A percentile compares a stretch with the other conserved stretches of the same genome.
phyloP scores from a whole-genome alignment of 225 moss, liverwort and hornwort genomes.

The Climacium dendroides region DNA sequence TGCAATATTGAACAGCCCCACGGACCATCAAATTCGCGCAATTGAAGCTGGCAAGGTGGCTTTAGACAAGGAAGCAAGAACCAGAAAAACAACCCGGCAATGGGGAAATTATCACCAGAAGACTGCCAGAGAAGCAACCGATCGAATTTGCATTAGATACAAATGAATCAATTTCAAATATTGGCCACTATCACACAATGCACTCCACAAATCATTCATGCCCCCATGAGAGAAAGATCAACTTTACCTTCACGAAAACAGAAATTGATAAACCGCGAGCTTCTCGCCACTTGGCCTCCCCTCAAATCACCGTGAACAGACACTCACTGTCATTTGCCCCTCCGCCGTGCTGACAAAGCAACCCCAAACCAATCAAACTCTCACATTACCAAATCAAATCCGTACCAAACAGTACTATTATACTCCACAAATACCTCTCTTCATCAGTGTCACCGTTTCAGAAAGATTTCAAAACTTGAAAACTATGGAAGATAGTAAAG shows the following conservation, averaged over 20 bases:
- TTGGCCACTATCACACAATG: not conserved
- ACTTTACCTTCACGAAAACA: not conserved
- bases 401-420: not conserved
- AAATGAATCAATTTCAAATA: not conserved
- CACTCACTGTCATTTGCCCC: not conserved
- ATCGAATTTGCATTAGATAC: not conserved
- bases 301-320: not conserved
- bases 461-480: not conserved
- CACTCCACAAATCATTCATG: not conserved
- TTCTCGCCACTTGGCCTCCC: not conserved
- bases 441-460: not conserved
- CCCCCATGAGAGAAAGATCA: not conserved
- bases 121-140: not conserved
- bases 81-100: not conserved
- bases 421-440: not conserved
- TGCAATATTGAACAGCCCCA: not conserved
- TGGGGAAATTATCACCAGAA: not conserved
- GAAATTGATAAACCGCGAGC: not conserved
- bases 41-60: not conserved
- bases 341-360: not conserved
- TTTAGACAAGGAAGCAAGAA: not conserved
- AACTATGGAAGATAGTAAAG: not conserved
- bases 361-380: not conserved
- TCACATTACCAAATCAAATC: not conserved
- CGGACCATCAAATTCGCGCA: not conserved